Evolutionary conservation across 208 protist genomes (phyloP).

Genomic region (Trypanosoma rangeli): DNA sequence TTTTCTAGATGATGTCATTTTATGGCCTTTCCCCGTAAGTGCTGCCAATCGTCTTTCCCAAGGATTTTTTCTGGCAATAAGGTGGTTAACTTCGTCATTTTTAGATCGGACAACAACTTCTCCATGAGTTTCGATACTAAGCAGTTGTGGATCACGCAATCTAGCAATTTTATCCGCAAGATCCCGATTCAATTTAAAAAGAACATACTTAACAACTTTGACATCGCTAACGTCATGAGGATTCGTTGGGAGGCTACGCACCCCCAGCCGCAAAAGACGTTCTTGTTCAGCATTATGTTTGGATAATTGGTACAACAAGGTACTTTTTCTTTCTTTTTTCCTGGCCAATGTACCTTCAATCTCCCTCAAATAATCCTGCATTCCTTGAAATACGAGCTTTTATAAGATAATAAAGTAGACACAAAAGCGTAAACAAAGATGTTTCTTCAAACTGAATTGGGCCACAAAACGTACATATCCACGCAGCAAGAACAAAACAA

Average conservation of each 20-base stretch:
- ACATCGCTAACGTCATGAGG: slow-evolving; percentile 55
- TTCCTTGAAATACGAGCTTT: slow-evolving; percentile 24
- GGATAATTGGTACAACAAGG: slow-evolving; percentile 74
- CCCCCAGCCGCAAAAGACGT: slow-evolving; percentile 47
- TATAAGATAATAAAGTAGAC: slow-evolving; percentile 10
- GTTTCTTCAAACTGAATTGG: no score
- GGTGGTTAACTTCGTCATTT: slow-evolving; percentile 81
- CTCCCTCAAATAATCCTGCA: slow-evolving; percentile 79
- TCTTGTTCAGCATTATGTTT: slow-evolving; percentile 65
- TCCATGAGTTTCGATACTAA: slow-evolving; percentile 77
- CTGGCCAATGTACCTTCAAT: slow-evolving; percentile 85
- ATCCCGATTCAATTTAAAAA: slow-evolving; percentile 68
- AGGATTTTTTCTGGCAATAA: slow-evolving; percentile 51
- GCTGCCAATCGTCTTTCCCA: slow-evolving; percentile 58
- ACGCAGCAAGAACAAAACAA: no score
- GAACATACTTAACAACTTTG: slow-evolving; percentile 64
- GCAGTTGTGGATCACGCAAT: slow-evolving; percentile 44
- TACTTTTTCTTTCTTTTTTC: slow-evolving; percentile 76
- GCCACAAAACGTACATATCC: no score
- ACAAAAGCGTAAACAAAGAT: neutral
- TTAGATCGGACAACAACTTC: slow-evolving; percentile 64
- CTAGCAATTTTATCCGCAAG: slow-evolving; percentile 73
- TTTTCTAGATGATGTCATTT: slow-evolving; percentile 28
- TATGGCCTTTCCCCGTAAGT: slow-evolving; percentile 25
- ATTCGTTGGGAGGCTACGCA: slow-evolving; percentile 68